Evolutionary conservation across 2,329 filamentous ascomycete species (phyloP).

Genomic region (Chaetomium olivaceum): DNA sequence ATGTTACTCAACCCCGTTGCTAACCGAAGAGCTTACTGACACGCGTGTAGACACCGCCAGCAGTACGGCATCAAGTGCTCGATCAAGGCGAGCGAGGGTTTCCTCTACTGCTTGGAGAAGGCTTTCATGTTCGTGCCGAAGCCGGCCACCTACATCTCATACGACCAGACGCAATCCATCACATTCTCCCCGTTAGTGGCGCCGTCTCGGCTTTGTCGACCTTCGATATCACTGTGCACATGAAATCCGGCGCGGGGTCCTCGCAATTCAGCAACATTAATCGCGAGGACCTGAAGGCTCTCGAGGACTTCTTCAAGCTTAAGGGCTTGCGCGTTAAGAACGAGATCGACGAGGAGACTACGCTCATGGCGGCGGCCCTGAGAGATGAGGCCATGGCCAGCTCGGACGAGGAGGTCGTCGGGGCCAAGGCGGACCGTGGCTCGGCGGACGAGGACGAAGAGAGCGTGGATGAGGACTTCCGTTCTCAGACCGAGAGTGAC

Average conservation of each 20-base stretch:
- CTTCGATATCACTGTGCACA: constrained; percentile 91
- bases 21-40: constrained; percentile 5
- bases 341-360: constrained; percentile 93
- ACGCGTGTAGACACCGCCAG: constrained; percentile 68
- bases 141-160: constrained; percentile 93
- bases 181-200: constrained; percentile 96
- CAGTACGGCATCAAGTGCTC: constrained; percentile 98
- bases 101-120: constrained; percentile 95
- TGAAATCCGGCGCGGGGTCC: constrained; percentile 84
- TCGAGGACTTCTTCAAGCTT: constrained; percentile 97
- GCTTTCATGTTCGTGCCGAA: constrained; percentile 99
- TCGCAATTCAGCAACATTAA: constrained; percentile 99
- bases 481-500: constrained; percentile 87
- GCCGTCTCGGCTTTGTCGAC: constrained; percentile 92
- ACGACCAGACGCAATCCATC: constrained; percentile 87
- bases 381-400: constrained; percentile 80
- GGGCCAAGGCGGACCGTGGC: constrained; percentile 72
- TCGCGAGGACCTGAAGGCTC: constrained; percentile 90
- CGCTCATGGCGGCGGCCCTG: constrained; percentile 75
- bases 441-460: constrained; percentile 96
- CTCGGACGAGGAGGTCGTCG: constrained; percentile 80
- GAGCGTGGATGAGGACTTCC: constrained; percentile 94
- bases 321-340: constrained; percentile 97
- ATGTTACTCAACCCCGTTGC: constrained; percentile 33
- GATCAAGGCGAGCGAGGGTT: constrained; percentile 99